Evolutionary conservation across 2,329 filamentous ascomycete genomes (phyloP), one percentile per base, ranked within the genome.

Genomic region (Colletotrichum scovillei): DNA sequence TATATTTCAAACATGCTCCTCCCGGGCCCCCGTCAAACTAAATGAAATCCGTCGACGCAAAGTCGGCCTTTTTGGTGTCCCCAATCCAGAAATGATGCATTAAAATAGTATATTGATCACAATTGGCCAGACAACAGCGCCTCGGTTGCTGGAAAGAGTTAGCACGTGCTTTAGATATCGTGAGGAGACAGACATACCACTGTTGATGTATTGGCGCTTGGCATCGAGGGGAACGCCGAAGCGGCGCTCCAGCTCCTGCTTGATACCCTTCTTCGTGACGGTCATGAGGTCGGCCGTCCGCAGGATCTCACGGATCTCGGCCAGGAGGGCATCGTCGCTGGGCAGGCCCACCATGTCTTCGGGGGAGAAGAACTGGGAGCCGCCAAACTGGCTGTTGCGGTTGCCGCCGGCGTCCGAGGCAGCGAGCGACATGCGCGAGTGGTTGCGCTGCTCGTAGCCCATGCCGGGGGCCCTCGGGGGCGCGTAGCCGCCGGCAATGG

Each of bases 251-350:
- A 99, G 86, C 86, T 99, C 97, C 77, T 90, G 85, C 89, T 98
- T 98, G 84, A 99, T 94, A 78, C 94, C 95, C 91, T 99, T 99
- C 91, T 99, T 99, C 76, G 97, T 99, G 56, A 99, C 94, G 5
- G 91, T 95, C 97, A 99, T 99, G 80, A 99, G 86, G 84, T 99
- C 97, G 2, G 95, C 95, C 14, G 93, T 97, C 77, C 92, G 90
- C 75, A 99, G 86, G 75, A 99, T 98, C 80, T 98, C 95, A 64
- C 97, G 91, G 78, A 99, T 99, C 88, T 99, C 97, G 0, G 95
- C 92, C 75, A 99, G 86, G 63, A 99, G 88, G 12, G 94, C 93
- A 79, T 99, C 97, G 78, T 99, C 97, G 74, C 89, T 94, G 0
- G 97, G 97, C 80, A 98, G 84, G 69, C 92, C 91, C 8, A 90